Evolutionary conservation across 768 basidiomycete species (phyloP).

Genomic region (Suillus subalutaceus): DNA sequence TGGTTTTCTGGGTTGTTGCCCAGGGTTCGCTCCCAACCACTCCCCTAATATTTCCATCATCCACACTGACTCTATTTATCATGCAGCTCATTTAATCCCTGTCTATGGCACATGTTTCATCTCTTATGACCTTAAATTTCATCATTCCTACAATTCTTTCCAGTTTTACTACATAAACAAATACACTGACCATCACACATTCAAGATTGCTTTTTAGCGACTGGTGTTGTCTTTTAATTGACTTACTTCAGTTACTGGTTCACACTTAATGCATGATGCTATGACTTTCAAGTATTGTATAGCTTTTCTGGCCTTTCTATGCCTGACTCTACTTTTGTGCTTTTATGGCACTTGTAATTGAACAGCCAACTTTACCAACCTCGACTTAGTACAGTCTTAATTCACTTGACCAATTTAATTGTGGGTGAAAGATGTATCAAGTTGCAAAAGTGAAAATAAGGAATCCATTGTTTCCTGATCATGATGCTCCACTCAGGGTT

Average conservation of each 20-base stretch:
- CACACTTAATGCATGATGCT: neutral
- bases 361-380: neutral
- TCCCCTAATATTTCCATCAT: too few relatives aligned
- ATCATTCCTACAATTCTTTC: constrained; percentile 28
- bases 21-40: too few relatives aligned
- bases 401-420: neutral
- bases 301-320: neutral
- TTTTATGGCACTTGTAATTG: neutral
- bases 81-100: constrained; percentile 21
- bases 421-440: neutral
- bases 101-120: constrained; percentile 19
- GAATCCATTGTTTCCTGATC: neutral
- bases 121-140: constrained; percentile 23
- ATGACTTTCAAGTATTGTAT: neutral
- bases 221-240: too few relatives aligned
- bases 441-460: neutral
- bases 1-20: too few relatives aligned
- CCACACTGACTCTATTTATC: constrained; percentile 11
- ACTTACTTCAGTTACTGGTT: too few relatives aligned
- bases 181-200: too few relatives aligned
- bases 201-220: too few relatives aligned
- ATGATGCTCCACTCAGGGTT: too few relatives aligned
- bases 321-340: neutral
- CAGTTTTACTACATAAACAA: constrained; percentile 33
- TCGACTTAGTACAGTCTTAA: neutral